Percentiles rank a stretch among this genome's conserved stretches.
phyloP scores from a whole-genome alignment of 495 filamentous ascomycete species.

The Neurospora sp. region DNA sequence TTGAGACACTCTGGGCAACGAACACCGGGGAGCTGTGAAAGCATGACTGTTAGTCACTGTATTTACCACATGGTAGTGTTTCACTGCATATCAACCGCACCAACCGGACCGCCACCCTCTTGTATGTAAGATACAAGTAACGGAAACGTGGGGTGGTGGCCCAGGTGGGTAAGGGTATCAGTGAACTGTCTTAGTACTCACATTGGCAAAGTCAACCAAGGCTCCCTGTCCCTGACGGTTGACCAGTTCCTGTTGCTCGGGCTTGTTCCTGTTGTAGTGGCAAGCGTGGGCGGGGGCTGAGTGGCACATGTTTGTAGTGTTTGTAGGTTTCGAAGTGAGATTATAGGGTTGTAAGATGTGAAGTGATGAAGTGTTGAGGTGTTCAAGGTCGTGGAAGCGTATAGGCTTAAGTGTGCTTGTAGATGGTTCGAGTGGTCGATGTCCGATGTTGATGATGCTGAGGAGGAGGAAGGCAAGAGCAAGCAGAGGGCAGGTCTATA shows the following conservation, averaged over 20 bases:
- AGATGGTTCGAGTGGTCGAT: not conserved
- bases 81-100: not conserved
- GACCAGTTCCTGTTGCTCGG: not conserved
- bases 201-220: not conserved
- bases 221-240: not conserved
- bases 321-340: not conserved
- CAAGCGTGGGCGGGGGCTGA: not conserved
- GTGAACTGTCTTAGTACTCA: not conserved
- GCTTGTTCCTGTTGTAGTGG: not conserved
- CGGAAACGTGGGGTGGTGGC: not conserved
- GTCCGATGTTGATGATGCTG: not conserved
- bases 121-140: not conserved
- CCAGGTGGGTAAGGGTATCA: not conserved
- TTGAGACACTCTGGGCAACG: constrained; percentile 29
- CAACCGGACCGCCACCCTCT: not conserved
- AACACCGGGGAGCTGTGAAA: constrained; percentile 17
- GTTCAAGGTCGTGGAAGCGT: not conserved
- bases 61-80: constrained; percentile 7
- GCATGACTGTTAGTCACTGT: constrained; percentile 2
- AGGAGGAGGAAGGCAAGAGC: not conserved
- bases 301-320: not conserved
- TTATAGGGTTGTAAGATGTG: not conserved
- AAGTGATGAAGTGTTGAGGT: not conserved
- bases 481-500: not conserved
- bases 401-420: not conserved